Conservation (phyloP, 129 eudicot genomes). For the Tagetes erecta region DNA sequence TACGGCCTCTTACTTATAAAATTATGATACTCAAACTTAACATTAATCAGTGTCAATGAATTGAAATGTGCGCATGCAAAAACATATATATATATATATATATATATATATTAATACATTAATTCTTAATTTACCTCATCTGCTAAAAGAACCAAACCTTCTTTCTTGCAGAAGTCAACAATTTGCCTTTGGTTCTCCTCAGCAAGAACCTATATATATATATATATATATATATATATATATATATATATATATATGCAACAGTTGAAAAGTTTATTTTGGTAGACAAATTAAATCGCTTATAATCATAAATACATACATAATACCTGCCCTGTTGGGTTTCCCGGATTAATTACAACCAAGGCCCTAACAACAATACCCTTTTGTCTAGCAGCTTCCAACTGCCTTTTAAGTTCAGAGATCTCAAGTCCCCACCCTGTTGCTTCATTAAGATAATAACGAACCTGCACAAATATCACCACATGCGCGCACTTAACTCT, state of each 20-base stretch:
- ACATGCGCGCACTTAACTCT: background rate
- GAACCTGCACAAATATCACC: constrained; percentile 51
- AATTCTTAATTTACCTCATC: constrained; percentile 60
- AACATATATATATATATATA: too few relatives aligned
- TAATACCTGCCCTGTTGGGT: constrained; percentile 87
- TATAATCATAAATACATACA: background rate
- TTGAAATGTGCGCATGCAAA: background rate
- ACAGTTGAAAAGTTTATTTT: background rate
- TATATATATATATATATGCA: background rate
- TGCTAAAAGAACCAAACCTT: constrained; percentile 92
- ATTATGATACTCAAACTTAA: background rate
- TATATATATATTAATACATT: too few relatives aligned
- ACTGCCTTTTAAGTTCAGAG: constrained; percentile 71
- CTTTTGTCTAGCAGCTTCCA: constrained; percentile 69
- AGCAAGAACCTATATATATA: constrained; percentile 60
- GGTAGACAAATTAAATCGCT: background rate
- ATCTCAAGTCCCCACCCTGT: constrained; percentile 92
- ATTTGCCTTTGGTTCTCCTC: constrained; percentile 86
- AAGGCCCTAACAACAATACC: constrained; percentile 79
- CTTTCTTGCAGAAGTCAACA: constrained; percentile 87
- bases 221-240: too few relatives aligned
- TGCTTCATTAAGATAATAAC: constrained; percentile 93
- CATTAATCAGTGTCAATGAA: background rate
- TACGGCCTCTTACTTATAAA: background rate
- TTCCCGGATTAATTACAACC: constrained; percentile 92